A percentile compares a stretch with the other conserved stretches of the same genome.
phyloP scores from a whole-genome alignment of 2,329 filamentous ascomycete genomes.

The Apiospora rasikravindrae region DNA sequence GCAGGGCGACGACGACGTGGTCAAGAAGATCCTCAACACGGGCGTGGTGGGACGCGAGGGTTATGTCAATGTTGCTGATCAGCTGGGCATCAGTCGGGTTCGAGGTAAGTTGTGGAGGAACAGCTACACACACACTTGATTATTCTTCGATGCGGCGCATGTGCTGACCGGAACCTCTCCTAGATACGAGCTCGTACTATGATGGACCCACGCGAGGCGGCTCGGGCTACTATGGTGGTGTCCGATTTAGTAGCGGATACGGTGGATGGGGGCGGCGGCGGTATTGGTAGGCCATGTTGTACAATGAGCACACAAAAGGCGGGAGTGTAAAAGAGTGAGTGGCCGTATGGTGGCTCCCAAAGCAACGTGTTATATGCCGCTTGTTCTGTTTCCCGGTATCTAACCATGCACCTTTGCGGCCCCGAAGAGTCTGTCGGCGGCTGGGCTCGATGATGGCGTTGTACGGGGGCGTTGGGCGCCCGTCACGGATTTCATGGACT shows the following conservation, averaged over 20 bases:
- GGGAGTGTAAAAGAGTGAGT: background rate
- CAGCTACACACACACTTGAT: background rate
- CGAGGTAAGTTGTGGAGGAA: conserved; percentile 49
- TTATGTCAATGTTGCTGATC: conserved; percentile 65
- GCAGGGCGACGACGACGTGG: conserved; percentile 51
- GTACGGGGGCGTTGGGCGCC: no score
- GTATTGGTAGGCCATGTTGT: background rate
- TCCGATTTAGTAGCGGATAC: background rate
- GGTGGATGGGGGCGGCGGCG: background rate
- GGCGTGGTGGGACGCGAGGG: conserved; percentile 53
- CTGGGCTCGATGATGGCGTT: background rate
- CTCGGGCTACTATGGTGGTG: no score
- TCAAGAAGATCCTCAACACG: conserved; percentile 50
- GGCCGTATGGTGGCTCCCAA: no score
- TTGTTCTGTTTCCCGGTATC: background rate
- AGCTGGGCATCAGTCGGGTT: conserved; percentile 61
- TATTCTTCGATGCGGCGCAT: no score
- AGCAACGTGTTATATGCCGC: background rate
- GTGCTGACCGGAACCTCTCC: no score
- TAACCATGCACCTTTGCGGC: background rate
- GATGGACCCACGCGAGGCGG: background rate
- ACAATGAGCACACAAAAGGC: background rate
- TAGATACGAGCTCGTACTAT: conserved; percentile 7
- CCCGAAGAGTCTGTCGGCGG: background rate
- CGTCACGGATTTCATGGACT: no score